Percentiles rank a stretch among this genome's conserved stretches.
Evolutionary conservation across 306 rosid species (phyloP).

Genomic region (Dalbergia oliveri): DNA sequence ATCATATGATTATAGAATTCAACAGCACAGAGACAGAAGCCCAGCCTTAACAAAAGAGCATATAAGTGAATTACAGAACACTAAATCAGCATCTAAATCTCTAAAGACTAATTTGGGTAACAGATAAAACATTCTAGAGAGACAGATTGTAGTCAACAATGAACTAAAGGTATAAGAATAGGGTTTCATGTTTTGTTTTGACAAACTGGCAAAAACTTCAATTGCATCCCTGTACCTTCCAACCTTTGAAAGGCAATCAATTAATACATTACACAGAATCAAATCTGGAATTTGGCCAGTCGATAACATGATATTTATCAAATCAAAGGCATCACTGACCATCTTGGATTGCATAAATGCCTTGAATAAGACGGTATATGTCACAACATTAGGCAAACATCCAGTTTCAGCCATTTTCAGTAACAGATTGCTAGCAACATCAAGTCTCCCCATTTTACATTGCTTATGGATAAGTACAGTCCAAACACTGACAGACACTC

Average conservation of each 20-base stretch:
- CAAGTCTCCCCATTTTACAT: conserved; percentile 51
- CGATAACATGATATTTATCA: conserved; percentile 55
- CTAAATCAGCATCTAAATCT: conserved; percentile 59
- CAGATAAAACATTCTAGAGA: conserved; percentile 55
- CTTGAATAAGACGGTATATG: conserved; percentile 69
- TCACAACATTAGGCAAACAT: conserved; percentile 53
- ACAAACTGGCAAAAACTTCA: conserved; percentile 47
- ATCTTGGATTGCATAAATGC: conserved; percentile 58
- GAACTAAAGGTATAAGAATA: conserved; percentile 54
- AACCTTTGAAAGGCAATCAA: conserved; percentile 63
- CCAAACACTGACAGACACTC: conserved; percentile 48
- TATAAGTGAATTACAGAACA: conserved; percentile 67
- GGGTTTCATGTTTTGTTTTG: conserved; percentile 50
- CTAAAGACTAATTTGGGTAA: conserved; percentile 55
- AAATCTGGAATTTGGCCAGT: conserved; percentile 57
- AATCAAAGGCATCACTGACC: conserved; percentile 54
- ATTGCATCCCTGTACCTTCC: conserved; percentile 64
- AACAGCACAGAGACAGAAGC: conserved; percentile 54
- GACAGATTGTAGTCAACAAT: conserved; percentile 51
- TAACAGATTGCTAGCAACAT: conserved; percentile 53
- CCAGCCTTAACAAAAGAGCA: conserved; percentile 58
- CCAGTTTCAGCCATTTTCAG: conserved; percentile 54
- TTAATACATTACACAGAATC: conserved; percentile 66
- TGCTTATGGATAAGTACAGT: conserved; percentile 57
- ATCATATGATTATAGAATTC: conserved; percentile 57